These are phyloP conservation scores for Geum urbanum DNA, from an alignment of 306 rosid species.

Conservation along the genomic window DNA sequence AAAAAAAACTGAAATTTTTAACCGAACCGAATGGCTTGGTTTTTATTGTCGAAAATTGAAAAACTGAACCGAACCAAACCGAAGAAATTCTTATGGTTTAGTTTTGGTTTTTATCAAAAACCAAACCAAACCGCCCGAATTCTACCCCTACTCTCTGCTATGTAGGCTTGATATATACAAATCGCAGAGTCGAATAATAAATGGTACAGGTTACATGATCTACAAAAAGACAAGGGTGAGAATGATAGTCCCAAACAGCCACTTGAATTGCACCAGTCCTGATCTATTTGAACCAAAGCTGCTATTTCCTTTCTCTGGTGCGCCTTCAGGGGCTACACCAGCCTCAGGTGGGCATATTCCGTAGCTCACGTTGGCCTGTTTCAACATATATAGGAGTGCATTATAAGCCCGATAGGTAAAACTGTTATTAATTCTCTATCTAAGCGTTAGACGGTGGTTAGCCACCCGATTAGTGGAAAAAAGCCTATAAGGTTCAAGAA, in stretches of 20 bases:
- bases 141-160: too few relatives aligned
- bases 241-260: background rate
- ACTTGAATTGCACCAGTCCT: background rate
- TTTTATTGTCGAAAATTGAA: too few relatives aligned
- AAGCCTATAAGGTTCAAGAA: too few relatives aligned
- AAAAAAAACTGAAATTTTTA: too few relatives aligned
- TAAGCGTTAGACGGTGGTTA: too few relatives aligned
- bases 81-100: too few relatives aligned
- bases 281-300: conserved; percentile 4
- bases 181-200: background rate
- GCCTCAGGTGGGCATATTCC: conserved; percentile 18
- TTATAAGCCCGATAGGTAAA: background rate
- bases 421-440: background rate
- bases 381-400: background rate
- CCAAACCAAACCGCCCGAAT: too few relatives aligned
- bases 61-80: too few relatives aligned
- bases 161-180: too few relatives aligned
- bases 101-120: too few relatives aligned
- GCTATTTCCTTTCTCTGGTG: background rate
- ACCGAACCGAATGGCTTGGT: too few relatives aligned
- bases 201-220: background rate
- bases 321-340: background rate
- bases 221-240: background rate
- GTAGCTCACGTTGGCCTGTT: conserved; percentile 7
- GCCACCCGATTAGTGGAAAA: too few relatives aligned